These are phyloP conservation scores for Phascolomyces articulosus DNA, from an alignment of 371 early-diverging fungal species.

Conservation along the genomic window DNA sequence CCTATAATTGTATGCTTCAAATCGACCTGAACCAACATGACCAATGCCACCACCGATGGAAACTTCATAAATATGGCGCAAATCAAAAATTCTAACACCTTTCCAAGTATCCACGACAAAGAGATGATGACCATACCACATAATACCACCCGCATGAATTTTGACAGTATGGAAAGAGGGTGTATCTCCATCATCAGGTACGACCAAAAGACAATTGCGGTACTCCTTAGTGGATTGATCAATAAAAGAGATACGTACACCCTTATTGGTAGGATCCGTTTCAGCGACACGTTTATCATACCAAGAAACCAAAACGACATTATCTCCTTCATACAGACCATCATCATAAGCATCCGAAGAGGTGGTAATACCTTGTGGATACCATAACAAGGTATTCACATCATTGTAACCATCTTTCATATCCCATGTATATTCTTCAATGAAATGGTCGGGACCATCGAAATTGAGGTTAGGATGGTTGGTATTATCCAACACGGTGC, in stretches of 20 bases:
- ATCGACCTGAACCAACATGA: slow-evolving; percentile 10
- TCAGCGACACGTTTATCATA: neutral
- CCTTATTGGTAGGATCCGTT: slow-evolving; percentile 3
- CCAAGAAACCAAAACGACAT: slow-evolving; percentile 12
- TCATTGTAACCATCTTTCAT: slow-evolving; percentile 2
- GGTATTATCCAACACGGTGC: slow-evolving; percentile 1
- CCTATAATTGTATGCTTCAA: slow-evolving; percentile 11
- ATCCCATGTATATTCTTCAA: slow-evolving; percentile 15
- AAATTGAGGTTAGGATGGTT: slow-evolving; percentile 2
- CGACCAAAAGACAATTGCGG: slow-evolving; percentile 9
- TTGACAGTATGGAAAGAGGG: slow-evolving; percentile 12
- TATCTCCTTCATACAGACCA: neutral
- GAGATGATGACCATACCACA: slow-evolving; percentile 15
- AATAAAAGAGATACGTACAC: slow-evolving; percentile 15
- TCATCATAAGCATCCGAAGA: slow-evolving; percentile 15
- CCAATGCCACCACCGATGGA: slow-evolving; percentile 11
- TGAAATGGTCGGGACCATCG: slow-evolving; percentile 3
- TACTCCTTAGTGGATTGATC: slow-evolving; percentile 1
- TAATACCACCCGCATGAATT: slow-evolving; percentile 12
- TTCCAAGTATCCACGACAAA: slow-evolving; percentile 11
- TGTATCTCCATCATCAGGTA: neutral
- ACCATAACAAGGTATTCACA: slow-evolving; percentile 4
- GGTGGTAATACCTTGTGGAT: slow-evolving; percentile 16
- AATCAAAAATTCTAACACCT: slow-evolving; percentile 11
- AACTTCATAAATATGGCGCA: slow-evolving; percentile 13